Evolutionary conservation across 2,329 filamentous ascomycete species (phyloP).

Genomic region (Metarhizium robertsii): DNA sequence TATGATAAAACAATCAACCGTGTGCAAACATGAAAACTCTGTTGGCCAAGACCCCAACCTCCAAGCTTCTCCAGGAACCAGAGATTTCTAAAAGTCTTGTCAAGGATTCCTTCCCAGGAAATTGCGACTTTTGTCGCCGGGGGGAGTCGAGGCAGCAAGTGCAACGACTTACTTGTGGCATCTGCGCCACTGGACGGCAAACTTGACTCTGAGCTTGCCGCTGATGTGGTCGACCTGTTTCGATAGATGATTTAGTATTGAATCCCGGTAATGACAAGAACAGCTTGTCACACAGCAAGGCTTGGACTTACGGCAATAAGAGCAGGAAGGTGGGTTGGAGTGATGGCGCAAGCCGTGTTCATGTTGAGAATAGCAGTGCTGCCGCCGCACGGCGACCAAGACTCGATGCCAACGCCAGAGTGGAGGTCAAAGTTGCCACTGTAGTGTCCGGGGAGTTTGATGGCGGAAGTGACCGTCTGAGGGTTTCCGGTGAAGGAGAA

Average conservation of each 20-base stretch:
- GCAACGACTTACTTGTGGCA: neutral
- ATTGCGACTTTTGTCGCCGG: neutral
- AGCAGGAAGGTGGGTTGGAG: constrained; percentile 12
- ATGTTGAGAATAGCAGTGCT: constrained; percentile 19
- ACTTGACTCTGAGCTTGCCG: constrained; percentile 17
- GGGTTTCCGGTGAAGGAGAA: constrained; percentile 17
- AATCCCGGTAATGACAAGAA: no score
- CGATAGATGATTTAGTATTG: no score
- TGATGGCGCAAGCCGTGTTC: constrained; percentile 17
- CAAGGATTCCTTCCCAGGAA: neutral
- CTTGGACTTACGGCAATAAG: constrained; percentile 15
- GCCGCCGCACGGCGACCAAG: constrained; percentile 16
- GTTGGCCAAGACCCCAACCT: neutral
- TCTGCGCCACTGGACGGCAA: constrained; percentile 13
- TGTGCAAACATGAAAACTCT: neutral
- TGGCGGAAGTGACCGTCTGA: constrained; percentile 11
- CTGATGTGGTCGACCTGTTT: constrained; percentile 16
- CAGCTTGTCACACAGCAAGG: neutral
- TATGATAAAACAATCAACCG: neutral
- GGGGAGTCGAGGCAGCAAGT: neutral
- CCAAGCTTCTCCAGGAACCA: neutral
- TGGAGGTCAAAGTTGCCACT: constrained; percentile 14
- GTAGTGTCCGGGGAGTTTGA: constrained; percentile 11
- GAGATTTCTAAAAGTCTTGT: neutral
- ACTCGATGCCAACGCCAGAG: constrained; percentile 10